phyloP scores from a whole-genome alignment of 2,329 filamentous ascomycete genomes.

The Nemania sp. region DNA sequence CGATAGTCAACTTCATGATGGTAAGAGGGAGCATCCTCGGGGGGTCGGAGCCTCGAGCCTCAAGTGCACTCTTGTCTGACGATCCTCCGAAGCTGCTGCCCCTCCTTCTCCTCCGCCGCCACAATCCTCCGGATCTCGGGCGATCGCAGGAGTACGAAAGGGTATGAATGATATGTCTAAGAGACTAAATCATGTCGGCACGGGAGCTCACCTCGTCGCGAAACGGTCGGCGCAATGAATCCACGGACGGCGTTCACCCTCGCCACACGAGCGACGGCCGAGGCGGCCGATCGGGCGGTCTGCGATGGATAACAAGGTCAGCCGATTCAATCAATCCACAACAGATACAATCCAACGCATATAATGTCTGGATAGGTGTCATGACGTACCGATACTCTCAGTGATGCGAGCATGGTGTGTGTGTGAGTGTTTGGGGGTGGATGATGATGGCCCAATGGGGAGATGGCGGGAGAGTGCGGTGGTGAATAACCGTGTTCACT shows the following conservation, averaged over 20 bases:
- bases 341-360: slow-evolving; percentile 3
- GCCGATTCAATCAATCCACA: slow-evolving; percentile 1
- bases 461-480: slow-evolving; percentile 33
- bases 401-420: slow-evolving; percentile 59
- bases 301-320: slow-evolving; percentile 31
- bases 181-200: too few relatives aligned
- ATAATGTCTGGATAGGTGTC: too few relatives aligned
- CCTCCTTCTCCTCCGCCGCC: background rate
- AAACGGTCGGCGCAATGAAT: slow-evolving; percentile 64
- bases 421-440: too few relatives aligned
- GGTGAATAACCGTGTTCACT: slow-evolving; percentile 25
- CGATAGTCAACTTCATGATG: too few relatives aligned
- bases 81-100: background rate
- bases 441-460: slow-evolving; percentile 53
- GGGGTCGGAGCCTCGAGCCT: too few relatives aligned
- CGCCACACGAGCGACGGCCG: slow-evolving; percentile 54
- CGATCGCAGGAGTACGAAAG: too few relatives aligned
- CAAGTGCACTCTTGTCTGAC: background rate
- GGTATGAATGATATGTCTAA: slow-evolving; percentile 34
- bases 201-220: slow-evolving; percentile 64
- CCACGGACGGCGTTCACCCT: slow-evolving; percentile 53
- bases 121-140: too few relatives aligned
- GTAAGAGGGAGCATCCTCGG: too few relatives aligned
- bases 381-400: slow-evolving; percentile 59
- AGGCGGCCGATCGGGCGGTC: slow-evolving; percentile 55